Conservation (phyloP, 2,329 filamentous ascomycete genomes). For the Pseudogymnoascus verrucosus region DNA sequence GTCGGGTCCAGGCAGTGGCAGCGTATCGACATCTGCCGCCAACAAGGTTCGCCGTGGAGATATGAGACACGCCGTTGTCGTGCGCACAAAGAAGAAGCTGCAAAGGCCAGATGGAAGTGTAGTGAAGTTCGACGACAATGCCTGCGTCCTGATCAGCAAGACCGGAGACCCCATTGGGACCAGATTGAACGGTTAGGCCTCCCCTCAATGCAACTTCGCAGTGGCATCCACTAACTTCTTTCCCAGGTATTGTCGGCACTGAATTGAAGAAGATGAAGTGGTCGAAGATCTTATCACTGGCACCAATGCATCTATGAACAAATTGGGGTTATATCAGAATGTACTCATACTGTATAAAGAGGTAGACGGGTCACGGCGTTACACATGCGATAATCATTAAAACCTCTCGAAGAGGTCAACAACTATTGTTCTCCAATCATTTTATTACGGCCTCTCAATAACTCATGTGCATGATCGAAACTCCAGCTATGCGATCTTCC, state of each 20-base stretch:
- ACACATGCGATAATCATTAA: slow-evolving; percentile 7
- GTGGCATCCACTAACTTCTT: slow-evolving; percentile 14
- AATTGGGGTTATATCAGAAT: slow-evolving; percentile 14
- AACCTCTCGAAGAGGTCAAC: neutral
- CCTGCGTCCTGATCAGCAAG: slow-evolving; percentile 96
- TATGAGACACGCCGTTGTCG: slow-evolving; percentile 91
- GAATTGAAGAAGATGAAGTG: slow-evolving; percentile 90
- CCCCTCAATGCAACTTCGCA: neutral
- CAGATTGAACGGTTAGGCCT: slow-evolving; percentile 64
- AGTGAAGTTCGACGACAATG: slow-evolving; percentile 94
- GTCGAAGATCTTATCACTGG: slow-evolving; percentile 97
- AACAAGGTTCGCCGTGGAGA: slow-evolving; percentile 96
- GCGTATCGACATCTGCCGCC: slow-evolving; percentile 63
- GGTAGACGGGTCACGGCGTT: slow-evolving; percentile 3
- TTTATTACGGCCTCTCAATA: neutral
- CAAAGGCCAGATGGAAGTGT: slow-evolving; percentile 83
- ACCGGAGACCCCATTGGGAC: slow-evolving; percentile 90
- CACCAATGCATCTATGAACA: slow-evolving; percentile 66
- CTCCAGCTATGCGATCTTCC: slow-evolving; percentile 2
- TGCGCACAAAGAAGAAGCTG: slow-evolving; percentile 81
- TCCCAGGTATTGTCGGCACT: slow-evolving; percentile 70
- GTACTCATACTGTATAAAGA: slow-evolving; percentile 9
- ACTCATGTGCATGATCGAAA: neutral
- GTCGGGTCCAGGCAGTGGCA: slow-evolving; percentile 56
- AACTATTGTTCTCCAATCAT: slow-evolving; percentile 6